These are phyloP conservation scores for Barnettozyma californica DNA, from an alignment of 805 yeast genomes.

Conservation along the genomic window DNA sequence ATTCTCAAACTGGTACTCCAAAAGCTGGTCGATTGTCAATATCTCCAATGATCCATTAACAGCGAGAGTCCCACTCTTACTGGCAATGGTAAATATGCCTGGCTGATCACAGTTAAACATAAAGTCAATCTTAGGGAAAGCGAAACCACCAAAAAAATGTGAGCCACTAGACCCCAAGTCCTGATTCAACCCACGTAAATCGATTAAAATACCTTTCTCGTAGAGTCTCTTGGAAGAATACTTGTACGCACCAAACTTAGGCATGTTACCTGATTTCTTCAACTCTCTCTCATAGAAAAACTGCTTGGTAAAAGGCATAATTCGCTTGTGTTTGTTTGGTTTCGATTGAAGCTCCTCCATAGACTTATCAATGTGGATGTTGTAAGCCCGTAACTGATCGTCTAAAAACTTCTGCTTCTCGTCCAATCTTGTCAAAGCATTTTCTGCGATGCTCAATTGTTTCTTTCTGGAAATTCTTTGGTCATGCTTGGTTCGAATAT, in stretches of 20 bases:
- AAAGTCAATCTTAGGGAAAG: constrained; percentile 63
- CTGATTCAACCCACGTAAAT: constrained; percentile 48
- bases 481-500: constrained; percentile 56
- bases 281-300: constrained; percentile 70
- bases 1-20: constrained; percentile 70
- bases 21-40: constrained; percentile 64
- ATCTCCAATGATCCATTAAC: constrained; percentile 48
- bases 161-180: constrained; percentile 33
- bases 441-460: constrained; percentile 40
- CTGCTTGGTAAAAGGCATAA: constrained; percentile 63
- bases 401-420: constrained; percentile 41
- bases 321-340: constrained; percentile 25
- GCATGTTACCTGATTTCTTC: constrained; percentile 58
- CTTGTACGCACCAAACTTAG: constrained; percentile 72
- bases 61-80: constrained; percentile 65
- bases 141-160: constrained; percentile 36
- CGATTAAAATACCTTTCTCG: constrained; percentile 65
- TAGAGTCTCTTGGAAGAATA: constrained; percentile 69
- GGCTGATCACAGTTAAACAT: constrained; percentile 71
- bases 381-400: constrained; percentile 36
- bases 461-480: constrained; percentile 41
- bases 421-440: constrained; percentile 39
- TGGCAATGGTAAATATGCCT: constrained; percentile 70
- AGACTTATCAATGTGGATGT: constrained; percentile 44
- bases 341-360: constrained; percentile 44